phyloP scores from a whole-genome alignment of 2,329 filamentous ascomycete species.

The Tolypocladium tundrense region DNA sequence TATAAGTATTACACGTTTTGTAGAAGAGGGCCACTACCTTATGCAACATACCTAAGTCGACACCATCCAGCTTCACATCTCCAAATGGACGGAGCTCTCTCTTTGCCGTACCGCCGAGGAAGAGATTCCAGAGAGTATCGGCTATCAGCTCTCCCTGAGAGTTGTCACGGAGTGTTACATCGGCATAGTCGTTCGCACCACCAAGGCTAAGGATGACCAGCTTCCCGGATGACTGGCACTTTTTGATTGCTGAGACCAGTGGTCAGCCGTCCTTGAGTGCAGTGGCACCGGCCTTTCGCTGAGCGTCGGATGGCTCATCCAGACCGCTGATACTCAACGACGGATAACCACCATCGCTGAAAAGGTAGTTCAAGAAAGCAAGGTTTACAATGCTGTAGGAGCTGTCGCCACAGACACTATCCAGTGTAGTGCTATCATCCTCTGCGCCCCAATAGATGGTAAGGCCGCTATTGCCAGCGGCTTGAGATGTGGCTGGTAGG shows the following conservation, averaged over 20 bases:
- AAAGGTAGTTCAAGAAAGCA: neutral
- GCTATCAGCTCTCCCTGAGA: slow-evolving; percentile 43
- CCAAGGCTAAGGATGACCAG: neutral
- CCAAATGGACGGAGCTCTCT: slow-evolving; percentile 54
- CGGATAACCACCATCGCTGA: neutral
- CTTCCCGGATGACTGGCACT: neutral
- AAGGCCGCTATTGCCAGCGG: neutral
- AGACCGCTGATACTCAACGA: neutral
- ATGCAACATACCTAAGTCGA: slow-evolving; percentile 42
- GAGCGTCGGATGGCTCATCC: neutral
- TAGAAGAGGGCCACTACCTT: neutral
- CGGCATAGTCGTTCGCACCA: neutral
- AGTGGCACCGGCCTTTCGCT: neutral
- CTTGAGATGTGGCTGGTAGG: neutral
- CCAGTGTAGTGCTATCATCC: neutral
- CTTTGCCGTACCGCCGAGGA: slow-evolving; percentile 36
- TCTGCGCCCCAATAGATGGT: neutral
- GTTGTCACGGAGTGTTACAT: slow-evolving; percentile 6
- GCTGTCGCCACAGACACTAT: neutral
- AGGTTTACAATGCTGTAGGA: neutral
- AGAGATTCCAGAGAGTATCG: slow-evolving; percentile 56
- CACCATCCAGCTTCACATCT: slow-evolving; percentile 55
- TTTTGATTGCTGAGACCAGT: neutral
- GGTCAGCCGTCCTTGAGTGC: neutral
- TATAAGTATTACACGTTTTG: neutral